Conservation (phyloP, 371 early-diverging fungal species). For the Mucor lusitanicus region DNA sequence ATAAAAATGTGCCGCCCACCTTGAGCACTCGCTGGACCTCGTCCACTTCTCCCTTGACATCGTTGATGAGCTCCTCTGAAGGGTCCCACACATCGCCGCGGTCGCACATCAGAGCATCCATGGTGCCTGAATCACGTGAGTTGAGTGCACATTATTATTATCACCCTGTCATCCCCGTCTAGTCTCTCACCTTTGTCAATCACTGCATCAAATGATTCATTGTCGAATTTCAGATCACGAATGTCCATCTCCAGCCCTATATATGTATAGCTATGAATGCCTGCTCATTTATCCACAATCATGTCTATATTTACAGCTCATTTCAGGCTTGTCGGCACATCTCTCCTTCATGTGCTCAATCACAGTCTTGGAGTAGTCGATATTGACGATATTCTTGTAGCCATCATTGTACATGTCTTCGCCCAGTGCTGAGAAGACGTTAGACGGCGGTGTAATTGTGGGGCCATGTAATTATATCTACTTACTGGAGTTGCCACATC, state of each 20-base stretch:
- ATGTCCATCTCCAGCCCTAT: conserved; percentile 85
- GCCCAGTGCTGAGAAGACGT: conserved; percentile 54
- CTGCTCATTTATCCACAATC: not conserved
- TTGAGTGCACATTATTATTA: not conserved
- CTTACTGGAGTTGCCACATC: conserved; percentile 79
- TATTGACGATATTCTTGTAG: conserved; percentile 74
- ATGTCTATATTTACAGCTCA: conserved; percentile 53
- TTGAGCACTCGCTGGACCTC: conserved; percentile 79
- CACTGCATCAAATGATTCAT: conserved; percentile 69
- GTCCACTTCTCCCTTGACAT: conserved; percentile 71
- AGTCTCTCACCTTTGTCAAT: conserved; percentile 75
- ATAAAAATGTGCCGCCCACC: conserved; percentile 77
- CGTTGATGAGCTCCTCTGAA: conserved; percentile 63
- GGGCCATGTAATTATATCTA: not conserved
- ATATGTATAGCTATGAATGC: not conserved
- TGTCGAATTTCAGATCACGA: conserved; percentile 61
- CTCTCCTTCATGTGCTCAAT: conserved; percentile 78
- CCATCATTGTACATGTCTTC: conserved; percentile 85
- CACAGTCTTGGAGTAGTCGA: conserved; percentile 80
- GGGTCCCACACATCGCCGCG: conserved; percentile 91
- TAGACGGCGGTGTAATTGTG: not conserved
- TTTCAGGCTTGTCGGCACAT: conserved; percentile 58
- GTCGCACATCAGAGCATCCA: conserved; percentile 86
- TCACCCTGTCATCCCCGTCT: not conserved
- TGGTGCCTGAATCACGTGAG: conserved; percentile 40